Base-by-base conservation (phyloP, 2,329 filamentous ascomycete species). In the Penicillium glabrum region DNA sequence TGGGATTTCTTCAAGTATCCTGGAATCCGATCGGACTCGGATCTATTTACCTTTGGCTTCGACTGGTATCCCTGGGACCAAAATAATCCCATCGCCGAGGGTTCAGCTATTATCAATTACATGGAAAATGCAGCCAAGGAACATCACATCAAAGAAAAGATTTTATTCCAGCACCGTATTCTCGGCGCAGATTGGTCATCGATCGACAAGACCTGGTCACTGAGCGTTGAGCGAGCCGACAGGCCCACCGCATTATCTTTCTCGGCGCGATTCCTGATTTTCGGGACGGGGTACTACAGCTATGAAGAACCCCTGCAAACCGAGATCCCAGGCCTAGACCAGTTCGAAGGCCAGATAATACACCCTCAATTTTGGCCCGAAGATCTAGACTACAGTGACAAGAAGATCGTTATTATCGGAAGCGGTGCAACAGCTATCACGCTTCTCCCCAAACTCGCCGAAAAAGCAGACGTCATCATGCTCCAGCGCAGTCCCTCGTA, bases 351-450 rank as follows among this genome's bases (percentile, higher is more conserved):
- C 23, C 69, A 76, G 19, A 76, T 85, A 5, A 75, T 89, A 1
- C 87, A 90, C 60, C 87, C 88, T 0, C 88, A 90, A 65, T 90
- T 89, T 73, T 92, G 89, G 89, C 87, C 88, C 0, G 76, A 86
- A 49, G 79, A 85, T 35, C 74, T 88, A 39, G 82, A 89, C 67
- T 87, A 87, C 68, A 73, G 77, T 4, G 78, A 79, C 68, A 90
- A 91, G 71, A 82, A 83, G 29, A 79, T 93, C 21, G 81, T 89
- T 45, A 77, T 93, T 53, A 83, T 93, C 58, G 90, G 90, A 13
- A 88, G 84, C 14, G 90, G 91, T 6, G 90, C 90, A 1, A 95
- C 90, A 0, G 87, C 90, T 9, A 75, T 93, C 39, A 93, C 90
- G 0, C 79, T 96, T 0, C 68, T 95, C 3, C 90, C 90, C 0